Conservation (phyloP, 2,329 filamentous ascomycete species). For the Diaporthe citriasiana region DNA sequence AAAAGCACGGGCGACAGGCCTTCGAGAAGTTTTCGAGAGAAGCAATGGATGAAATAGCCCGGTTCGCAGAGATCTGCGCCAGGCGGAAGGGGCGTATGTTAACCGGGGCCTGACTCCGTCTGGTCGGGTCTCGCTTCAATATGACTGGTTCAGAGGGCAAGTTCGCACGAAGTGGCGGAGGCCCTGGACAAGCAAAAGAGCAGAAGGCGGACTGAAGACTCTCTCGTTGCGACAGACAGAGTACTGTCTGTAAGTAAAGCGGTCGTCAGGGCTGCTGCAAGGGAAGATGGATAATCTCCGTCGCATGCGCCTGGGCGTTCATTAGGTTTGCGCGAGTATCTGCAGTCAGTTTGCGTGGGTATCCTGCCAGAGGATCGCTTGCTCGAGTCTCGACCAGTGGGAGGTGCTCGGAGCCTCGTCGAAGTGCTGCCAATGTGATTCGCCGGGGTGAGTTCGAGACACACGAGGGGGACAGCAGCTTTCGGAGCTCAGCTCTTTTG, state of each 20-base stretch:
- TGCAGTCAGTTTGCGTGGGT: constrained; percentile 23
- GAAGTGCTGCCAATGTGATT: constrained; percentile 17
- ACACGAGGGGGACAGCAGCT: constrained; percentile 14
- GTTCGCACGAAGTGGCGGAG: constrained; percentile 22
- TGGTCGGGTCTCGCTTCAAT: constrained; percentile 34
- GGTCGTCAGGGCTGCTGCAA: constrained; percentile 20
- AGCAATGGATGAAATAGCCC: constrained; percentile 22
- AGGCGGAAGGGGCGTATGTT: constrained; percentile 31
- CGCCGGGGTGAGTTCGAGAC: constrained; percentile 6
- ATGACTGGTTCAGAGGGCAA: constrained; percentile 22
- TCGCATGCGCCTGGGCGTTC: constrained; percentile 29
- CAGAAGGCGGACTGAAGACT: constrained; percentile 2
- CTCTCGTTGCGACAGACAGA: background rate
- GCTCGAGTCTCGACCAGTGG: constrained; percentile 18
- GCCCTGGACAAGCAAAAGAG: constrained; percentile 1
- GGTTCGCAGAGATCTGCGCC: constrained; percentile 33
- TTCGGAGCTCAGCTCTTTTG: constrained; percentile 22
- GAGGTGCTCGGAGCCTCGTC: constrained; percentile 31
- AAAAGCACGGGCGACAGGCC: constrained; percentile 11
- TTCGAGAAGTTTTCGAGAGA: constrained; percentile 33
- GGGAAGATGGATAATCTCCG: constrained; percentile 11
- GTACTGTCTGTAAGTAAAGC: background rate
- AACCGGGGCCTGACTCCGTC: constrained; percentile 34
- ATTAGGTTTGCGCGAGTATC: constrained; percentile 25
- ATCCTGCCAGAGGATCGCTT: constrained; percentile 19